phyloP scores from a whole-genome alignment of 352 stramenopile genomes.

The Elongisporangium senticosum region DNA sequence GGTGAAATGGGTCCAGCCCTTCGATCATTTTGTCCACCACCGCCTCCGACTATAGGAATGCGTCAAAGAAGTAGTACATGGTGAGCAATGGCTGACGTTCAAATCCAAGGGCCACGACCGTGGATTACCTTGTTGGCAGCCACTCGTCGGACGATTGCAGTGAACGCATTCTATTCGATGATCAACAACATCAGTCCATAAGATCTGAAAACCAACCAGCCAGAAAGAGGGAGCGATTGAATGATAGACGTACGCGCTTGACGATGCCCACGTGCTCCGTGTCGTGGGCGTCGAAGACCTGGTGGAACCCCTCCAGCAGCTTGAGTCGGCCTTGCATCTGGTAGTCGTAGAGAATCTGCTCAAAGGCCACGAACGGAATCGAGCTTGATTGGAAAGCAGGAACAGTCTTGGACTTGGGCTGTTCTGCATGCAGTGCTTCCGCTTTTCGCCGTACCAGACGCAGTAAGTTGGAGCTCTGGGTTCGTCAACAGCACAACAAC shows the following conservation, averaged over 20 bases:
- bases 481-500: not conserved
- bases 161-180: conserved; percentile 24
- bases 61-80: not conserved
- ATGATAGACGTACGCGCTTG: conserved; percentile 14
- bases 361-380: conserved; percentile 39
- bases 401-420: conserved; percentile 14
- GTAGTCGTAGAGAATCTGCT: conserved; percentile 71
- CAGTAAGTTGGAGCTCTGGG: conserved; percentile 37
- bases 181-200: not conserved
- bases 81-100: not conserved
- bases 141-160: conserved; percentile 22
- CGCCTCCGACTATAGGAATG: conserved; percentile 19
- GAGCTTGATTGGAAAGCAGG: conserved; percentile 8
- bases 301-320: conserved; percentile 50
- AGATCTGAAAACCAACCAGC: not conserved
- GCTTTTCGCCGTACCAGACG: conserved; percentile 38
- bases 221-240: conserved; percentile 1
- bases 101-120: not conserved
- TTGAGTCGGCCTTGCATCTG: conserved; percentile 61
- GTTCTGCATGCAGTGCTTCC: conserved; percentile 19
- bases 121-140: conserved; percentile 32
- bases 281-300: conserved; percentile 43
- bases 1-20: conserved; percentile 51
- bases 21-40: conserved; percentile 39
- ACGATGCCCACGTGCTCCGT: conserved; percentile 52